Base-by-base conservation (phyloP, 176 grass and related monocot species). In the Ensete ventricosum region DNA sequence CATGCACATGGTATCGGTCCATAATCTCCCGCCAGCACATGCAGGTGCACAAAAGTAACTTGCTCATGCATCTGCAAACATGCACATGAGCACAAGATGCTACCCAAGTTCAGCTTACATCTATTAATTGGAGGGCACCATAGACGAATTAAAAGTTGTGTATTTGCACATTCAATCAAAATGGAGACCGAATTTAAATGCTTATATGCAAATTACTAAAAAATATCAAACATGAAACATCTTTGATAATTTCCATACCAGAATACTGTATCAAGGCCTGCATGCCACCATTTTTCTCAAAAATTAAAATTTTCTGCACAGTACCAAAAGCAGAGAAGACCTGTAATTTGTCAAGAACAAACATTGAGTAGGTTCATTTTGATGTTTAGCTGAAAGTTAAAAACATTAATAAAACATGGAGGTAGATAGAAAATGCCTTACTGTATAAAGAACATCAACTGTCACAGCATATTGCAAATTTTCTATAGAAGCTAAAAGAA, bases 301-400 rank as follows among this genome's bases (percentile, higher is more conserved):
- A 99, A 81, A 99, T 99, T 83, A 86, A 82, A 84, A 99, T 99
- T 81, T 99, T 94, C 78, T 91, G 95, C 51, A 94, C 91, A 67
- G 73, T 81, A 65, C 95, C 95, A 84, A 94, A 94, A 62, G 95
- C 83, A 82, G 95, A 99, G 34, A 99, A 99, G n/a, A 99, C 95
- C 90, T 99, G 60, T 57, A 65, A 68, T 85, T 67, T 10, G 22
- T 43, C 60, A 76, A 26, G 64, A 23, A 71, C 13, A 51, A 43
- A 43, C 3, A 43, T 43, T 43, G 34, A 43, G 34, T 64, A 52
- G 17, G 9, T 17, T 29, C 50, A 55, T 14, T 74, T 50, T 57
- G 8, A 26, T 52, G 11, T 16, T 27, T 25, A 21, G 27, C 17
- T 57, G 72, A 74, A 17, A 62, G 49, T 50, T 58, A 27, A 14